These are phyloP conservation scores for Metschnikowia kunwiensis DNA, from an alignment of 805 yeast genomes.

Conservation along the genomic window DNA sequence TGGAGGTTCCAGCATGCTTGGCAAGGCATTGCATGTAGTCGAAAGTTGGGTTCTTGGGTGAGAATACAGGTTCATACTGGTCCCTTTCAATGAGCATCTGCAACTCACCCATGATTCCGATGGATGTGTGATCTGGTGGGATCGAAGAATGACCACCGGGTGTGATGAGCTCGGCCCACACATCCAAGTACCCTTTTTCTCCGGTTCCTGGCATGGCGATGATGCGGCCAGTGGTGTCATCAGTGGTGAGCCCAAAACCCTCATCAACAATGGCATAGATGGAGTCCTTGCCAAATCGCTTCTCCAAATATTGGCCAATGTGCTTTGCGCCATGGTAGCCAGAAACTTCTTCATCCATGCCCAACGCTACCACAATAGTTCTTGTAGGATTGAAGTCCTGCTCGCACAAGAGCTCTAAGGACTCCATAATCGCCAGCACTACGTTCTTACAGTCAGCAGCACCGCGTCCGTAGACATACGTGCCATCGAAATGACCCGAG, in stretches of 20 bases:
- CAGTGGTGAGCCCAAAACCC: conserved; percentile 28
- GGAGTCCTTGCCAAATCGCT: conserved; percentile 17
- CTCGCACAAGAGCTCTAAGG: conserved; percentile 16
- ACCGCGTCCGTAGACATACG: conserved; percentile 20
- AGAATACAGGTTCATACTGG: conserved; percentile 21
- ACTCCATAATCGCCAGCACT: conserved; percentile 18
- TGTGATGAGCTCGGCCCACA: conserved; percentile 32
- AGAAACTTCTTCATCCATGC: conserved; percentile 21
- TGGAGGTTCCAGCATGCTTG: conserved; percentile 15
- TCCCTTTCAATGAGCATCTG: conserved; percentile 20
- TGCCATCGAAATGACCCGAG: conserved; percentile 34
- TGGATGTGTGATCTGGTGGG: conserved; percentile 30
- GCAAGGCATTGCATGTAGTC: conserved; percentile 29
- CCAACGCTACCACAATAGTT: conserved; percentile 19
- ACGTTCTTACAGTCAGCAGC: conserved; percentile 20
- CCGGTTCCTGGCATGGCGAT: conserved; percentile 50
- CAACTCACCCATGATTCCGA: conserved; percentile 27
- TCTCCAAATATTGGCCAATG: conserved; percentile 16
- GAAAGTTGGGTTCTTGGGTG: conserved; percentile 26
- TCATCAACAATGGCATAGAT: conserved; percentile 21
- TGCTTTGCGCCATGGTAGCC: conserved; percentile 17
- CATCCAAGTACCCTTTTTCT: conserved; percentile 49
- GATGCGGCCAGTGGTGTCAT: conserved; percentile 46
- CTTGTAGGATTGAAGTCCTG: conserved; percentile 14
- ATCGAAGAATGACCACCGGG: conserved; percentile 32